Evolutionary conservation across 768 basidiomycete genomes (phyloP).

Genomic region (Psilocybe azurescens): DNA sequence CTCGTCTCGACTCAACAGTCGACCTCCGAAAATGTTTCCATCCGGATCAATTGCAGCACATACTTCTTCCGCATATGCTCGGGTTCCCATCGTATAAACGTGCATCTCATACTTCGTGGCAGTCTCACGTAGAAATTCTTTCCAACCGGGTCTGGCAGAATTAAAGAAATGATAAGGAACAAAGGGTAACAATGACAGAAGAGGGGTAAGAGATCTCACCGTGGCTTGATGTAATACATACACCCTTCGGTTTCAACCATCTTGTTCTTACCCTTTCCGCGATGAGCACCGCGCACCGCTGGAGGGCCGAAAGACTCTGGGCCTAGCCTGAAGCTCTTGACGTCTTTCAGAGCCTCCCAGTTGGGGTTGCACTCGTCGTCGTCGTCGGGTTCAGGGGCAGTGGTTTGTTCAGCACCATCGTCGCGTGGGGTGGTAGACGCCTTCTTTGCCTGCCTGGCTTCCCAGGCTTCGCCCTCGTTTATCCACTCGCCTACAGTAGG

Average conservation of each 20-base stretch:
- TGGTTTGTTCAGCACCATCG: slow-evolving; percentile 15
- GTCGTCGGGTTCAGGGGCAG: slow-evolving; percentile 47
- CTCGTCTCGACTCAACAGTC: slow-evolving; percentile 93
- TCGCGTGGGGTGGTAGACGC: slow-evolving; percentile 2
- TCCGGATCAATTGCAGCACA: slow-evolving; percentile 94
- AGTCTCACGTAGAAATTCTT: slow-evolving; percentile 74
- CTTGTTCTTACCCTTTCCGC: slow-evolving; percentile 64
- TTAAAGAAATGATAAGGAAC: slow-evolving; percentile 8
- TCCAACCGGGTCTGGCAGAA: slow-evolving; percentile 72
- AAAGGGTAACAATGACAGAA: slow-evolving; percentile 4
- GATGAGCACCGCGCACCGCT: slow-evolving; percentile 39
- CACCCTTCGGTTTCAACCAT: slow-evolving; percentile 79
- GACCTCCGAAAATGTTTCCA: slow-evolving; percentile 81
- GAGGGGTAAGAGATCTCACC: slow-evolving; percentile 55
- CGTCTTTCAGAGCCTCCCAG: slow-evolving; percentile 89
- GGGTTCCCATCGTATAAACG: slow-evolving; percentile 99
- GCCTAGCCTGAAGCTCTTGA: slow-evolving; percentile 85
- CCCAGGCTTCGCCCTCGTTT: slow-evolving; percentile 82
- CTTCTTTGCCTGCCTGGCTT: slow-evolving; percentile 53
- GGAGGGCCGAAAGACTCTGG: slow-evolving; percentile 72
- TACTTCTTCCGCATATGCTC: slow-evolving; percentile 95
- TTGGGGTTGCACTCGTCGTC: slow-evolving; percentile 87
- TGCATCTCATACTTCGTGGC: slow-evolving; percentile 95
- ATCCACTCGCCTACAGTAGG: slow-evolving; percentile 99
- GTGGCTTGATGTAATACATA: slow-evolving; percentile 97